Conservation (phyloP, 768 basidiomycete genomes). For the Mrakia gelida region DNA sequence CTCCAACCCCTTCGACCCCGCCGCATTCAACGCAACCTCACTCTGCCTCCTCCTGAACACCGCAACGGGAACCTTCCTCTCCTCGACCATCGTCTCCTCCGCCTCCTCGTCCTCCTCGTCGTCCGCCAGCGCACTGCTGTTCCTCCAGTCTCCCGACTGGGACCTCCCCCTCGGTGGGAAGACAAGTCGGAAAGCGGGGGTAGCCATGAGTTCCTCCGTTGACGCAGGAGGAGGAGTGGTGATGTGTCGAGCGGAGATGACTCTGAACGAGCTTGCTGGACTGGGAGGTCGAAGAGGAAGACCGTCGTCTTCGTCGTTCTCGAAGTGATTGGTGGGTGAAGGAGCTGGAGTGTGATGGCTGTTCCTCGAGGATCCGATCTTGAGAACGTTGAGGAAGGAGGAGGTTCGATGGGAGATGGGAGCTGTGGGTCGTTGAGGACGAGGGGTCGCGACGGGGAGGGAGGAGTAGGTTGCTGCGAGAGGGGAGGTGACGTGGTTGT, state of each 20-base stretch:
- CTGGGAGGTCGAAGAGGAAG: conserved; percentile 20
- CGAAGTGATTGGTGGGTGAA: background rate
- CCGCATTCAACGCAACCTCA: conserved; percentile 4
- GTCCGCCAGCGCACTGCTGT: background rate
- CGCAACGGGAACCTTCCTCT: conserved; percentile 6
- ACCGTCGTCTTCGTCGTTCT: conserved; percentile 8
- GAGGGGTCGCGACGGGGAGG: background rate
- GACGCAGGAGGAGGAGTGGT: conserved; percentile 16
- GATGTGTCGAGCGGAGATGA: conserved; percentile 27
- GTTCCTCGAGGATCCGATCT: conserved; percentile 1
- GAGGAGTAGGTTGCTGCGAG: background rate
- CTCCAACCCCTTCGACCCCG: background rate
- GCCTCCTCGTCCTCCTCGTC: conserved; percentile 11
- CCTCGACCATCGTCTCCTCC: conserved; percentile 9
- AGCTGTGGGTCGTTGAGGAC: background rate
- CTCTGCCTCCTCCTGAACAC: conserved; percentile 12
- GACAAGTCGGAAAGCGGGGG: background rate
- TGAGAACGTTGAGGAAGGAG: conserved; percentile 5
- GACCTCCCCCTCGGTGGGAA: background rate
- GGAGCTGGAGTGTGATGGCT: background rate
- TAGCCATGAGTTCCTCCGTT: conserved; percentile 4
- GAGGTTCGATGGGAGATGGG: background rate
- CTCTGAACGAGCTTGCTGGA: conserved; percentile 28
- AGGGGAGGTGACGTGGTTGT: background rate
- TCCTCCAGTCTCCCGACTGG: conserved; percentile 1